phyloP scores from a whole-genome alignment of 2,329 filamentous ascomycete species.

The Colletotrichum endophyticum region DNA sequence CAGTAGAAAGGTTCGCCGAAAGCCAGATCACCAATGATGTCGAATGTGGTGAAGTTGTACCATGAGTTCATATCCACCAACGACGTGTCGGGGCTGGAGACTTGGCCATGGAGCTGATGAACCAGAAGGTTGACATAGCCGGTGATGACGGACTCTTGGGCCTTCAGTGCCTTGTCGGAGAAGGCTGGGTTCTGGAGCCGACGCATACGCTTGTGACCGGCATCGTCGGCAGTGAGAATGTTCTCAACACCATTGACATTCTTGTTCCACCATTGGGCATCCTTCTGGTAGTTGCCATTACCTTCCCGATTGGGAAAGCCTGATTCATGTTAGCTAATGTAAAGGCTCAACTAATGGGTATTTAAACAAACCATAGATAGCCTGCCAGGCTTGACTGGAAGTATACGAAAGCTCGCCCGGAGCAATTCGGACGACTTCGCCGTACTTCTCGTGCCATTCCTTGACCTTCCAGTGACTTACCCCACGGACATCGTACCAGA shows the following conservation, averaged over 20 bases:
- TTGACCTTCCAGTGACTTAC: constrained; percentile 17
- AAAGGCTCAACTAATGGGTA: not conserved
- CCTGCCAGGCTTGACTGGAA: constrained; percentile 37
- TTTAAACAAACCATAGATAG: constrained; percentile 37
- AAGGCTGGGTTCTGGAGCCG: constrained; percentile 33
- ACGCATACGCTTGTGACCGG: constrained; percentile 26
- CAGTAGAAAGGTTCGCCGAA: constrained; percentile 34
- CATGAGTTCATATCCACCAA: constrained; percentile 28
- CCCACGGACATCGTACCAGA: constrained; percentile 11
- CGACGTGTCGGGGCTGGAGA: not conserved
- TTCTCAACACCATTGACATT: constrained; percentile 19
- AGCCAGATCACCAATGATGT: constrained; percentile 33
- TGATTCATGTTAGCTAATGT: not conserved
- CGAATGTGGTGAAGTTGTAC: constrained; percentile 34
- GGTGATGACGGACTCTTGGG: constrained; percentile 32
- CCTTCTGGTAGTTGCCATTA: constrained; percentile 12
- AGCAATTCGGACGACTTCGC: constrained; percentile 40
- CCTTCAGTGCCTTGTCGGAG: constrained; percentile 30
- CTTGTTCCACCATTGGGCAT: constrained; percentile 20
- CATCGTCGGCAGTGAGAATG: constrained; percentile 13
- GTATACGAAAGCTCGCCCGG: constrained; percentile 45
- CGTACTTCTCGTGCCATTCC: constrained; percentile 28
- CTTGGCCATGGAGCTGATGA: constrained; percentile 19
- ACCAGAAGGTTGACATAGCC: constrained; percentile 31
- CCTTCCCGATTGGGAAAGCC: constrained; percentile 9